Conservation (phyloP, 139 green algal species). For the Ettlia oleoabundans region DNA sequence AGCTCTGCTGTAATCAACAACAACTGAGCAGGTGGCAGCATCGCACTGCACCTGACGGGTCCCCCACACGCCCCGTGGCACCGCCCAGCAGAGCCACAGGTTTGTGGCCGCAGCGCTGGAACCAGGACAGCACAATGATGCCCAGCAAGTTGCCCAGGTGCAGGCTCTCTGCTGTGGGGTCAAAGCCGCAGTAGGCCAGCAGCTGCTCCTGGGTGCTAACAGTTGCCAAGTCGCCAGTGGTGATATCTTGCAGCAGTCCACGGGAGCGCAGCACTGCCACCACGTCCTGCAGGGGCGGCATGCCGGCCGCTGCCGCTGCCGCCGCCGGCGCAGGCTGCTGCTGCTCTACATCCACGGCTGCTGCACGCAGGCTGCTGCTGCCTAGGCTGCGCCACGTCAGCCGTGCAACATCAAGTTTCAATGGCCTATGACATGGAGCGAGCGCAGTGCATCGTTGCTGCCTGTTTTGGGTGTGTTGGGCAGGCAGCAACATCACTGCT, state of each 20-base stretch:
- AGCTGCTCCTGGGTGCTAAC: slow-evolving; percentile 53
- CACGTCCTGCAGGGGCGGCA: slow-evolving; percentile 50
- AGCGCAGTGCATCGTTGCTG: slow-evolving; percentile 6
- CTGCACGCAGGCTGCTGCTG: background rate
- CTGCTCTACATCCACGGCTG: slow-evolving; percentile 6
- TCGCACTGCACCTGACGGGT: slow-evolving; percentile 84
- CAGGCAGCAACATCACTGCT: background rate
- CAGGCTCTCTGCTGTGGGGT: slow-evolving; percentile 94
- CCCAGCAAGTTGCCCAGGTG: slow-evolving; percentile 97
- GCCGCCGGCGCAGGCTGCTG: background rate
- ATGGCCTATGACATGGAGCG: background rate
- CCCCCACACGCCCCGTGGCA: slow-evolving; percentile 92
- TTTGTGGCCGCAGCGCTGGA: slow-evolving; percentile 89
- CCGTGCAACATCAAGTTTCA: background rate
- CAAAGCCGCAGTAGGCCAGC: slow-evolving; percentile 96
- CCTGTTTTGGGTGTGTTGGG: too few species aligned
- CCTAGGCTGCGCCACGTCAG: slow-evolving; percentile 14
- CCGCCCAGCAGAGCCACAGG: slow-evolving; percentile 90
- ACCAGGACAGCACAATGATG: slow-evolving; percentile 98
- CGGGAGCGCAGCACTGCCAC: slow-evolving; percentile 76
- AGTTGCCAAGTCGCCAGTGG: slow-evolving; percentile 73
- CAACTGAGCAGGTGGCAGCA: background rate
- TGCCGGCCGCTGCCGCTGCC: background rate
- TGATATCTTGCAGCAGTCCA: slow-evolving; percentile 83
- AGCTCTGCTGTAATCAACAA: background rate